These are phyloP conservation scores for Aspergillus diversus DNA, from an alignment of 495 filamentous ascomycete species.

Conservation along the genomic window DNA sequence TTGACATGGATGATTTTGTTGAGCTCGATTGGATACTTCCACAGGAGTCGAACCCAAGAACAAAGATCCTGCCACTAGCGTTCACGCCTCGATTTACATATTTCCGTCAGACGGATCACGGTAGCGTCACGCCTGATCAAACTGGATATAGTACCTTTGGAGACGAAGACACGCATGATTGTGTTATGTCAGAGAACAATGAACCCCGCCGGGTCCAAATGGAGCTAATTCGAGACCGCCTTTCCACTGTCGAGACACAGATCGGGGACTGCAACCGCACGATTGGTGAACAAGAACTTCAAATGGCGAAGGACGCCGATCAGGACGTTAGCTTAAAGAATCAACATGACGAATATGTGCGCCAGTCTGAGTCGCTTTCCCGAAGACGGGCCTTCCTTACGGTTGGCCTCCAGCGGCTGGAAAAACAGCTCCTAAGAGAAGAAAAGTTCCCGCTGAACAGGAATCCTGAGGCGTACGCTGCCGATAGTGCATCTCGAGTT, in stretches of 20 bases:
- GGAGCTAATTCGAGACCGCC: slow-evolving; percentile 77
- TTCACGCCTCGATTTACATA: slow-evolving; percentile 95
- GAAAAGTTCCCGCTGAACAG: slow-evolving; percentile 31
- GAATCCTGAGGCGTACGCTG: slow-evolving; percentile 43
- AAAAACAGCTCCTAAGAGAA: slow-evolving; percentile 53
- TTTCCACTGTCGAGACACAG: slow-evolving; percentile 78
- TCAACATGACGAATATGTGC: slow-evolving; percentile 68
- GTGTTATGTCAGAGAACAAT: slow-evolving; percentile 92
- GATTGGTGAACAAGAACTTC: slow-evolving; percentile 67
- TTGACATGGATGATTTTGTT: slow-evolving; percentile 99
- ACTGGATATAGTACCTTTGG: slow-evolving; percentile 84
- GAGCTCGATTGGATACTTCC: slow-evolving; percentile 96
- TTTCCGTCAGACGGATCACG: slow-evolving; percentile 95
- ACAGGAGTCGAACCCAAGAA: slow-evolving; percentile 86
- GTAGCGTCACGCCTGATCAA: slow-evolving; percentile 67
- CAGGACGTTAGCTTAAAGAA: slow-evolving; percentile 54
- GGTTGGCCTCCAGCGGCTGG: slow-evolving; percentile 70
- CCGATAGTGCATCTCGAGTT: slow-evolving; percentile 49
- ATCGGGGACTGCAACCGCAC: slow-evolving; percentile 69
- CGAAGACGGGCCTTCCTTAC: slow-evolving; percentile 79
- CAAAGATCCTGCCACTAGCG: slow-evolving; percentile 88
- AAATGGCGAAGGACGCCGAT: slow-evolving; percentile 57
- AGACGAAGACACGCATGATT: slow-evolving; percentile 87
- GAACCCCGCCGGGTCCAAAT: slow-evolving; percentile 89
- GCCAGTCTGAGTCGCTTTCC: slow-evolving; percentile 69